Base-by-base conservation (phyloP, 345 rosid genomes). In the Salix brachista region DNA sequence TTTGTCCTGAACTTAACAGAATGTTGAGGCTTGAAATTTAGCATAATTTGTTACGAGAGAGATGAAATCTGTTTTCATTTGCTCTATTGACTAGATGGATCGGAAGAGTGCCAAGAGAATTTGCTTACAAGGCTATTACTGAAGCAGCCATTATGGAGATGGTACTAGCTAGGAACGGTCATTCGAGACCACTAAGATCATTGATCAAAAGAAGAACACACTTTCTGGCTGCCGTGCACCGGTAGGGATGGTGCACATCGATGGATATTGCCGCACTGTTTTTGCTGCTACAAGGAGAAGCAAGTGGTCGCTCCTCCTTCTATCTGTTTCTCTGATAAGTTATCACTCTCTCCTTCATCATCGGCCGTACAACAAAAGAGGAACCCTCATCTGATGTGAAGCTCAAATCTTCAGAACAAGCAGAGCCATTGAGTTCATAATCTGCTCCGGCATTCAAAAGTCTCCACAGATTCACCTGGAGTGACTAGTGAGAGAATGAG, bases 301-400 rank as follows among this genome's bases (percentile, higher is more conserved):
- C 65, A 10, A 28, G 12, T 61, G 65, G 30, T 7, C 65, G 9
- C 21, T n/a, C 25, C 62, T n/a, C 1, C 62, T n/a, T 17, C 62
- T n/a, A 56, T 19, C 92, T 30, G 96, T 92, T 0, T 94, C 97
- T 70, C 92, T 79, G 46, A 11, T 41, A 10, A 41, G 6, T 65
- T 34, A 19, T 46, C 48, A 50, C 7, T 32, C 72, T 50, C 37
- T 8, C 26, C 72, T 11, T 10, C 46, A 30, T 74, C 70, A 25
- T 41, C 67, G 84, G 77, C 91, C 73, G 8, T 76, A 3, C 46
- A 3, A 11, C 14, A 42, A 67, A 75, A 54, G 65, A 67, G 41
- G 52, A 56, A 41, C 41, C 8, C 61, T 76, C 56, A 11, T 69
- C 79, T n/a, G 67, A 25, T 75, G 46, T 48, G 44, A 23, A 48